Percentiles rank a stretch among this genome's conserved stretches.
phyloP scores from a whole-genome alignment of 345 rosid genomes.

The Odontarrhena argentea region DNA sequence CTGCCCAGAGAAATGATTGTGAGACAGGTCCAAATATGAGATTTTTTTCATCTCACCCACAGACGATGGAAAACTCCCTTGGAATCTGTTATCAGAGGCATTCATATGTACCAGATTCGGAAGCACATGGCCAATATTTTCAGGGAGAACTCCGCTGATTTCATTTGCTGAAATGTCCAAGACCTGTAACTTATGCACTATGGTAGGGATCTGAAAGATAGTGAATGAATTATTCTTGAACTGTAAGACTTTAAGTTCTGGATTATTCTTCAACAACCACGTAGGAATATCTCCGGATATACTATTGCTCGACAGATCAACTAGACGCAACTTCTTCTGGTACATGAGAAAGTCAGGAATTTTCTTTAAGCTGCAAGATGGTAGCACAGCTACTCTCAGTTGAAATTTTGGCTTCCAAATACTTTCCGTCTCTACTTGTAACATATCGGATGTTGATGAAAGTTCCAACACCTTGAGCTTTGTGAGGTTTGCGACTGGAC shows the following conservation, averaged over 20 bases:
- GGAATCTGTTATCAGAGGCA: neutral
- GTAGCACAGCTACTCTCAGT: slow-evolving; percentile 3
- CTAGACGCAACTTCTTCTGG: slow-evolving; percentile 23
- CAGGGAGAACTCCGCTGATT: neutral
- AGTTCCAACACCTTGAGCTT: slow-evolving; percentile 32
- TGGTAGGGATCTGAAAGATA: neutral
- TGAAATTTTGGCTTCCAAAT: slow-evolving; percentile 24
- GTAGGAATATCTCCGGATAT: slow-evolving; percentile 26
- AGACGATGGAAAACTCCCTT: slow-evolving; percentile 3
- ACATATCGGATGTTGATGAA: neutral
- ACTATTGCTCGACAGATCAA: slow-evolving; percentile 33
- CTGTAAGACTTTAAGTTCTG: slow-evolving; percentile 21
- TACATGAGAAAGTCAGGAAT: slow-evolving; percentile 19
- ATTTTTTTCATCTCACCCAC: slow-evolving; percentile 24
- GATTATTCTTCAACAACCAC: slow-evolving; percentile 23
- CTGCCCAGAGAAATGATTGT: slow-evolving; percentile 19
- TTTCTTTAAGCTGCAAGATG: slow-evolving; percentile 11
- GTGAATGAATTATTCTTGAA: slow-evolving; percentile 30
- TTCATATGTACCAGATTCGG: neutral
- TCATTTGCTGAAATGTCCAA: slow-evolving; percentile 26
- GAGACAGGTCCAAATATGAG: slow-evolving; percentile 18
- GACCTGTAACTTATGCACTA: neutral
- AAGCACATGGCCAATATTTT: no score
- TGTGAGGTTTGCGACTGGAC: slow-evolving; percentile 28
- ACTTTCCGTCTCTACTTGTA: slow-evolving; percentile 13